phyloP scores from a whole-genome alignment of 176 grass and related monocot species.

The Coix lacrymajobi region DNA sequence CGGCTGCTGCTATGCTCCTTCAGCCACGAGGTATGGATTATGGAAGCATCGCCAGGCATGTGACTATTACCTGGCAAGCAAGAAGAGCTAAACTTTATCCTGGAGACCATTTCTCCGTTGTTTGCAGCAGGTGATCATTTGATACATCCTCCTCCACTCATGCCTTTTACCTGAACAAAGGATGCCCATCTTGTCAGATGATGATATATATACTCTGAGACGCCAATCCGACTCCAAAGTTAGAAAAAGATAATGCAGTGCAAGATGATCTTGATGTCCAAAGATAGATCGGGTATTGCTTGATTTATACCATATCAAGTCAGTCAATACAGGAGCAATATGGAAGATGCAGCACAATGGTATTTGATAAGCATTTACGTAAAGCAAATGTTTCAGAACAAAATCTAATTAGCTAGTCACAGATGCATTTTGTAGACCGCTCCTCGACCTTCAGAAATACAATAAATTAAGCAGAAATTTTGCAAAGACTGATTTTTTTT shows the following conservation, averaged over 20 bases:
- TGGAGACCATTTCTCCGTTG: background rate
- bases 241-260: background rate
- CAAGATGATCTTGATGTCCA: background rate
- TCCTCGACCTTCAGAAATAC: background rate
- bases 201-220: background rate
- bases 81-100: background rate
- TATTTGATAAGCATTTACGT: background rate
- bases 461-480: background rate
- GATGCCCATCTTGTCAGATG: conserved; percentile 12
- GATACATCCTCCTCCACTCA: background rate
- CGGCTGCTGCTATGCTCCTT: background rate
- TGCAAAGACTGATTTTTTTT: background rate
- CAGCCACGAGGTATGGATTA: background rate
- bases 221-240: background rate
- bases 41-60: background rate
- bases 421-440: background rate
- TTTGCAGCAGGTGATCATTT: background rate
- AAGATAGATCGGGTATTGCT: background rate
- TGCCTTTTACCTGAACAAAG: background rate
- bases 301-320: background rate
- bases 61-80: background rate
- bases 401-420: background rate
- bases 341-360: background rate
- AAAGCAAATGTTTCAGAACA: background rate
- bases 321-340: background rate